A percentile compares a stretch with the other conserved stretches of the same genome.
These are phyloP conservation scores for Globisporangium viniferum DNA, from an alignment of 352 stramenopile genomes.

Conservation along the genomic window DNA sequence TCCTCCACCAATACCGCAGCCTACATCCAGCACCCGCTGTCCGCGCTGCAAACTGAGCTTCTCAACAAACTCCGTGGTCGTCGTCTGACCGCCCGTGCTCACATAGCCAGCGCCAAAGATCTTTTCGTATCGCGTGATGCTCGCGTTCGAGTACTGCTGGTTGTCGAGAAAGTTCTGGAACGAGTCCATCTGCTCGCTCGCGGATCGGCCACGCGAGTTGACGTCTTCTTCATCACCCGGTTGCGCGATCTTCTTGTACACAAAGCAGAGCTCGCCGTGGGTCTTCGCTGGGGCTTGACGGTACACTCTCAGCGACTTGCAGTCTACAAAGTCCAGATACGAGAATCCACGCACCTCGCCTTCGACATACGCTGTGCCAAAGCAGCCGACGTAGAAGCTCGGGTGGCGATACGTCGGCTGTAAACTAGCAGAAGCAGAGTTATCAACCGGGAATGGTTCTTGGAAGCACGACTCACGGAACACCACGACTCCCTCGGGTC, in stretches of 20 bases:
- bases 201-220: slow-evolving; percentile 26
- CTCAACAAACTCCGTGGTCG: slow-evolving; percentile 37
- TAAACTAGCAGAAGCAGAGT: background rate
- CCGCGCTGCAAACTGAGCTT: background rate
- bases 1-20: background rate
- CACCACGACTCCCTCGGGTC: background rate
- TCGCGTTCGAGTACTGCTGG: slow-evolving; percentile 57
- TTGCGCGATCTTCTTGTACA: slow-evolving; percentile 40
- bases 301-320: background rate
- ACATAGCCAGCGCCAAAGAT: slow-evolving; percentile 63
- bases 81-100: slow-evolving; percentile 49
- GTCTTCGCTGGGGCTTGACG: slow-evolving; percentile 51
- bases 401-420: slow-evolving; percentile 40
- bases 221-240: slow-evolving; percentile 25
- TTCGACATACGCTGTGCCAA: slow-evolving; percentile 30
- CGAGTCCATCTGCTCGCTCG: slow-evolving; percentile 31
- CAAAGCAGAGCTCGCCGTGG: slow-evolving; percentile 69
- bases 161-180: slow-evolving; percentile 63
- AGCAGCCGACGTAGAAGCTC: slow-evolving; percentile 47
- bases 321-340: slow-evolving; percentile 1
- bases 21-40: background rate
- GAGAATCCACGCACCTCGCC: slow-evolving; percentile 31
- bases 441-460: background rate
- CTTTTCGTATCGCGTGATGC: slow-evolving; percentile 62
- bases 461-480: background rate